Conservation (phyloP, 2,329 filamentous ascomycete species). For the Bipolaris victoriae region DNA sequence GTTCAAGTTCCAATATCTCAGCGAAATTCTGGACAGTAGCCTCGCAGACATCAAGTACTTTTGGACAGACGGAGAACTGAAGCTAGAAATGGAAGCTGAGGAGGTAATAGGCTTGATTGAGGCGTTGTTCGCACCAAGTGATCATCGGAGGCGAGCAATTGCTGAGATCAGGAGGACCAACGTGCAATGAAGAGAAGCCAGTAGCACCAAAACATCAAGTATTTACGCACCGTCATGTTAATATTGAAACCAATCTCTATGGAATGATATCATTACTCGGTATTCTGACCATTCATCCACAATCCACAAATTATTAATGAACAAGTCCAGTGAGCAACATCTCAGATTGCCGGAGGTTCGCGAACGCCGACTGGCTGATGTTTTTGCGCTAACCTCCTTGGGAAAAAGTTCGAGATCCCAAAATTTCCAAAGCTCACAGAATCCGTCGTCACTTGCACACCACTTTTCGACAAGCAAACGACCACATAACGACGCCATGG, state of each 20-base stretch:
- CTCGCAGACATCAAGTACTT: constrained; percentile 70
- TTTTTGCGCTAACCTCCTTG: constrained; percentile 37
- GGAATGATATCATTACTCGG: not conserved
- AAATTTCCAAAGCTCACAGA: constrained; percentile 37
- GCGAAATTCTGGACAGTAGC: constrained; percentile 67
- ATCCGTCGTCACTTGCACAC: constrained; percentile 19
- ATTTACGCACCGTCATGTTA: not conserved
- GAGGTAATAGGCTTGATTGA: constrained; percentile 69
- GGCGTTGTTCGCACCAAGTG: constrained; percentile 68
- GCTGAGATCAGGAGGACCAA: constrained; percentile 57
- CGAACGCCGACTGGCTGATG: constrained; percentile 30
- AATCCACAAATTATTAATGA: not conserved
- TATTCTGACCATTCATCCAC: not conserved
- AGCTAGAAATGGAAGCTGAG: constrained; percentile 65
- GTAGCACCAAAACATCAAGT: not conserved
- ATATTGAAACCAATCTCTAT: not conserved
- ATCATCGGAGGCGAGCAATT: constrained; percentile 64
- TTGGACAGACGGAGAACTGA: constrained; percentile 69
- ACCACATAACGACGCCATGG: constrained; percentile 29
- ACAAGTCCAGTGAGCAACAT: not conserved
- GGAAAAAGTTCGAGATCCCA: constrained; percentile 32
- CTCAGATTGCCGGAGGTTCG: constrained; percentile 22
- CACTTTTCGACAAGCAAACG: constrained; percentile 2
- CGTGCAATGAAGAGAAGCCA: constrained; percentile 20
- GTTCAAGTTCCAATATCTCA: constrained; percentile 69